Base-by-base conservation (phyloP, 1,284 basidiomycete species). In the Neolentinus lepideus region DNA sequence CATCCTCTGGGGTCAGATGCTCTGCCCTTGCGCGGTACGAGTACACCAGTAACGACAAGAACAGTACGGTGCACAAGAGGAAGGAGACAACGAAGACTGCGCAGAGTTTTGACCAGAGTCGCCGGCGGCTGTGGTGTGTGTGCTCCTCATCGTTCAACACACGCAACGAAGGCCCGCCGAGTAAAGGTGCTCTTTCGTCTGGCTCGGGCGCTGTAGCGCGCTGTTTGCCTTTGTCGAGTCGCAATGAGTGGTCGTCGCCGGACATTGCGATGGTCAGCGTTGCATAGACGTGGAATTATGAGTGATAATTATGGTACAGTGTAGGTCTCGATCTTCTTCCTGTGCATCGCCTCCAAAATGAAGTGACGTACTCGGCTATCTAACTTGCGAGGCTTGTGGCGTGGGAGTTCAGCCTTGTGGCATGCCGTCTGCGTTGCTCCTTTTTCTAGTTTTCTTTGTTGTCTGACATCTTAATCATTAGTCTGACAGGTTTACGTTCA, bases 1-100 rank as follows among this genome's bases (percentile, higher is more conserved):
- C 67, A 57, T 81, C 78, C 57, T 87, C 77, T 9, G 81, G 74
- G 2, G 81, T 77, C n/a, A 81, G 62, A 55, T 69, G 66, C 10
- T 80, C 75, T 1, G 79, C 77, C 43, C 75, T 75, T 16, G 84
- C 73, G 27, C 80, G 79, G 62, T 87, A 89, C 1, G 83, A 81
- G 70, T 79, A 87, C 4, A 78, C 80, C 8, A 88, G 67, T 25
- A 85, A 59, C 2, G 77, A 53, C 12, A 78, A 62, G 53, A 80
- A 72, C 8, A 72, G 33, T 12, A 80, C 16, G 48, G 83, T 60
- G 58, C 76, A 73, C 53, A 74, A 38, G 24, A 66, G 66, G 19
- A 79, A 66, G 0, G 74, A 69, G 50, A 68, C 61, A 19, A 82
- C 62, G 64, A 85, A 84, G 31, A 84, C 74, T 48, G 69, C 67